These are phyloP conservation scores for Glarea lozoyensis DNA, from an alignment of 495 filamentous ascomycete species.

Conservation along the genomic window DNA sequence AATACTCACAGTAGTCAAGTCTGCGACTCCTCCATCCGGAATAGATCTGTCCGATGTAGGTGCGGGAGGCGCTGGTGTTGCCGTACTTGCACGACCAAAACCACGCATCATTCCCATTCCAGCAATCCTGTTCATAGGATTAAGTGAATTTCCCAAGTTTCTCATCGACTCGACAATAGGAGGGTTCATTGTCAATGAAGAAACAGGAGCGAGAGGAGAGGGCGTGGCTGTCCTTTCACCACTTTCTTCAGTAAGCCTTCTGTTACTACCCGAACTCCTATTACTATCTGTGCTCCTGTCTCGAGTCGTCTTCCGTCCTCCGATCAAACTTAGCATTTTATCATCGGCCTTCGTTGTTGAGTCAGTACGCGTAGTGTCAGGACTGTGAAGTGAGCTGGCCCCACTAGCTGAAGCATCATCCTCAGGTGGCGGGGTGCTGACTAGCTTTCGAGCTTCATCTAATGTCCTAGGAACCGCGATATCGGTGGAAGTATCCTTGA, in stretches of 20 bases:
- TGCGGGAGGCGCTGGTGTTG: slow-evolving; percentile 22
- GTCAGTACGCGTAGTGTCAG: slow-evolving; percentile 25
- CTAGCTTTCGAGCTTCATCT: slow-evolving; percentile 82
- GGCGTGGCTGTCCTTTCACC: slow-evolving; percentile 24
- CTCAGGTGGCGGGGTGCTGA: slow-evolving; percentile 55
- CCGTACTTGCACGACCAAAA: slow-evolving; percentile 56
- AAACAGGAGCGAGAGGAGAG: slow-evolving; percentile 8
- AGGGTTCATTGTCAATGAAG: slow-evolving; percentile 26
- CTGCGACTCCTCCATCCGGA: slow-evolving; percentile 33
- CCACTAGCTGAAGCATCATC: slow-evolving; percentile 45
- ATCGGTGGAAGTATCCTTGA: slow-evolving; percentile 54
- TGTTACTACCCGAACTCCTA: slow-evolving; percentile 52
- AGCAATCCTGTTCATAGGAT: slow-evolving; percentile 70
- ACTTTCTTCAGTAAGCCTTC: slow-evolving; percentile 33
- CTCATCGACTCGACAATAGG: slow-evolving; percentile 71
- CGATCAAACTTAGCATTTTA: slow-evolving; percentile 52
- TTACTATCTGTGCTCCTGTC: slow-evolving; percentile 73
- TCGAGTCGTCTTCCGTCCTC: slow-evolving; percentile 48
- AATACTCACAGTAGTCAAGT: slow-evolving; percentile 39
- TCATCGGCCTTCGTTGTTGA: slow-evolving; percentile 33
- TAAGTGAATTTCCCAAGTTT: slow-evolving; percentile 73
- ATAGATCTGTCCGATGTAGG: slow-evolving; percentile 16
- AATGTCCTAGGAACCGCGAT: slow-evolving; percentile 73
- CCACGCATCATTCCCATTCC: slow-evolving; percentile 48
- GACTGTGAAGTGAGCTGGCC: slow-evolving; percentile 34